A percentile compares a stretch with the other conserved stretches of the same genome.
phyloP scores from a whole-genome alignment of 139 green algal species.

The Medakamo hakoo region DNA sequence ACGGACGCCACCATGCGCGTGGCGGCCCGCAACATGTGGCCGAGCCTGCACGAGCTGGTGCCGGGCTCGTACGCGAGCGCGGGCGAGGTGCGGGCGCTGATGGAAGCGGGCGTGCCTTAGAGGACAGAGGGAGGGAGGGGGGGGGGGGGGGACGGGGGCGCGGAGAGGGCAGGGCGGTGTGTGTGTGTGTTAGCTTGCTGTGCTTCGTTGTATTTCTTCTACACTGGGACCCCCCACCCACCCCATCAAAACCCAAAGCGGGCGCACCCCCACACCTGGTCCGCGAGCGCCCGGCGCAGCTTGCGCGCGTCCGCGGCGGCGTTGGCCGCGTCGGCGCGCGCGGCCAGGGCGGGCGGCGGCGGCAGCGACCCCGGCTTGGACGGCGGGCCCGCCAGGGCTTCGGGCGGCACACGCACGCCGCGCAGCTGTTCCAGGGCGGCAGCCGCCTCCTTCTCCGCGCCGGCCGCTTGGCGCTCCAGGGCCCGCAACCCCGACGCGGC shows the following conservation, averaged over 20 bases:
- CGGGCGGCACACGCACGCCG: neutral
- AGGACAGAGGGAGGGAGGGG: neutral
- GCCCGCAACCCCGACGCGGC: neutral
- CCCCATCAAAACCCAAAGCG: neutral
- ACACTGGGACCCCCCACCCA: neutral
- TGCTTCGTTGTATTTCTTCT: too few species aligned
- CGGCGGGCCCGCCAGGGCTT: too few species aligned
- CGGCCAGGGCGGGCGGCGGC: too few species aligned
- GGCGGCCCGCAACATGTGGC: conserved; percentile 31
- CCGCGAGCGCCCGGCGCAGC: neutral
- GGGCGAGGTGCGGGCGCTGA: neutral
- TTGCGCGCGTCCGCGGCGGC: too few species aligned
- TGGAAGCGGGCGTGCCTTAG: neutral
- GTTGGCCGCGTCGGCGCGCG: neutral
- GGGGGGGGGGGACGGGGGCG: too few species aligned
- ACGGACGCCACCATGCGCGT: conserved; percentile 34
- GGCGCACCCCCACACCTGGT: neutral
- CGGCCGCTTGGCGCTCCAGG: neutral
- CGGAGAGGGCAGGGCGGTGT: too few species aligned
- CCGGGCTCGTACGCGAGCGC: neutral
- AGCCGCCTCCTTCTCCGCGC: neutral
- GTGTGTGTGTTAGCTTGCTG: too few species aligned
- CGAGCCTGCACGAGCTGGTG: conserved; percentile 4
- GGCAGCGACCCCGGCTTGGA: too few species aligned
- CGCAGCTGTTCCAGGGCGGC: neutral